These are phyloP conservation scores for Acacia confusa DNA, from an alignment of 306 rosid species.

Conservation along the genomic window DNA sequence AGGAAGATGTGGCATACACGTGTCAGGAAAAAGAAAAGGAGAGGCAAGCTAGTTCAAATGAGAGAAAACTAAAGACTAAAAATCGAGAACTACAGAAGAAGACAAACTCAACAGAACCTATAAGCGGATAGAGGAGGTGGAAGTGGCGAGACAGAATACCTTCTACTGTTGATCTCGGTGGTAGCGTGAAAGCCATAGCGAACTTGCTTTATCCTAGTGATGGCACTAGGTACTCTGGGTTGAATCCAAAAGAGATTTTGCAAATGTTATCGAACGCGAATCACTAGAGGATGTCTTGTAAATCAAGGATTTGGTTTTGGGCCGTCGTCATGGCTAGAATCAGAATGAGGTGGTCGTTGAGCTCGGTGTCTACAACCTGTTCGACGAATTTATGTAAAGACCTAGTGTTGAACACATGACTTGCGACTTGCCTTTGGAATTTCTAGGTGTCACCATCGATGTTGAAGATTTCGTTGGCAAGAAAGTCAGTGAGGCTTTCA, in stretches of 20 bases:
- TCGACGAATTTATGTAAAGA: not conserved
- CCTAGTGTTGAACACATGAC: not conserved
- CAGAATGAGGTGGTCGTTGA: not conserved
- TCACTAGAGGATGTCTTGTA: no score
- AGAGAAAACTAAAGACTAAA: no score
- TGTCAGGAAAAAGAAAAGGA: no score
- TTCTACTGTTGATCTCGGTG: constrained; percentile 36
- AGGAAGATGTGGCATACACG: no score
- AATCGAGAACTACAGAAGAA: no score
- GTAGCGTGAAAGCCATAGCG: constrained; percentile 48
- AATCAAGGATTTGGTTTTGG: not conserved
- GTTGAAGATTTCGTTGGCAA: not conserved
- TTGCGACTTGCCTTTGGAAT: not conserved
- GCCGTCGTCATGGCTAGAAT: not conserved
- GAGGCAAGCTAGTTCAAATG: no score
- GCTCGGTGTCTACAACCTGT: not conserved
- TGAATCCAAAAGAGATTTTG: not conserved
- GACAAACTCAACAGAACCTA: no score
- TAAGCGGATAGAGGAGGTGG: no score
- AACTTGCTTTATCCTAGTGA: not conserved
- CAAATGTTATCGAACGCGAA: not conserved
- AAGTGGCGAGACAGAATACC: no score
- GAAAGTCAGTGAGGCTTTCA: not conserved
- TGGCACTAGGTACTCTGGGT: not conserved
- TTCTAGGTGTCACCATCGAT: not conserved